These are phyloP conservation scores for Datura wrightii DNA, from an alignment of 257 asterid genomes.

Conservation along the genomic window DNA sequence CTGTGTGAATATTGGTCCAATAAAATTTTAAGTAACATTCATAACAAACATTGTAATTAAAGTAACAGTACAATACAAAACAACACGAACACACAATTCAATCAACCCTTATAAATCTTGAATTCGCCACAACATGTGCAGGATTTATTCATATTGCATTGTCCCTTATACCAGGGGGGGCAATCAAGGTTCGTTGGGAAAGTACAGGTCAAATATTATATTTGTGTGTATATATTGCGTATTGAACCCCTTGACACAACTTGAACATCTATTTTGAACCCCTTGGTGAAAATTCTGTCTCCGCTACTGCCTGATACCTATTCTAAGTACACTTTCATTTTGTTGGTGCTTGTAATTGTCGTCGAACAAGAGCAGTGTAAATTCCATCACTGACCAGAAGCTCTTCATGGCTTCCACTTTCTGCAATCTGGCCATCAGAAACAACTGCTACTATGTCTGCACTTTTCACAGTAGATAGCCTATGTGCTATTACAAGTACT, in stretches of 20 bases:
- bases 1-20: neutral
- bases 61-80: neutral
- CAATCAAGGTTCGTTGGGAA: too few relatives aligned
- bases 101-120: neutral
- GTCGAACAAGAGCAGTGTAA: constrained; percentile 70
- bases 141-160: neutral
- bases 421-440: constrained; percentile 78
- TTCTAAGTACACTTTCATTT: neutral
- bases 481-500: constrained; percentile 81
- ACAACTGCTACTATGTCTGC: constrained; percentile 84
- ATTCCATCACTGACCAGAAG: constrained; percentile 64
- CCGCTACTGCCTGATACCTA: too few relatives aligned
- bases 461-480: constrained; percentile 81
- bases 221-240: too few relatives aligned
- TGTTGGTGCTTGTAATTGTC: constrained; percentile 65
- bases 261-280: too few relatives aligned
- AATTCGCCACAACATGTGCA: neutral
- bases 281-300: too few relatives aligned
- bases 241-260: too few relatives aligned
- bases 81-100: neutral
- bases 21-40: neutral
- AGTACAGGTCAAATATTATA: too few relatives aligned
- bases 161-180: neutral
- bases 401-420: constrained; percentile 70
- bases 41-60: neutral